Percentiles rank a stretch among this genome's conserved stretches.
These are phyloP conservation scores for Brettanomyces nanus DNA, from an alignment of 805 yeast genomes.

Conservation along the genomic window DNA sequence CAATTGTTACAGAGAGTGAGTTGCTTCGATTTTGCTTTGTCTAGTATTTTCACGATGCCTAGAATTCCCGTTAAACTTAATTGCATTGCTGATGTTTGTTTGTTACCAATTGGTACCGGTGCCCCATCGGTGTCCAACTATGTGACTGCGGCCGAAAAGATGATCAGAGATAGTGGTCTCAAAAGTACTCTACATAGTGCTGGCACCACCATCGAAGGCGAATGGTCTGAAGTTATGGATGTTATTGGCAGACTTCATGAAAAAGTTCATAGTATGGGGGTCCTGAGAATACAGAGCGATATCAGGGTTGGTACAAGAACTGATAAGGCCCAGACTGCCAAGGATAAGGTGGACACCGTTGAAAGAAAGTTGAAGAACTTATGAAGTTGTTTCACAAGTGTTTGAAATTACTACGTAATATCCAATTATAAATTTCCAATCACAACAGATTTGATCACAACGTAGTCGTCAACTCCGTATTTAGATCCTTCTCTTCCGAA, in stretches of 20 bases:
- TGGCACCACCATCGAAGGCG: constrained; percentile 81
- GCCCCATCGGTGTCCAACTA: constrained; percentile 76
- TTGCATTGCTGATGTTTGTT: constrained; percentile 80
- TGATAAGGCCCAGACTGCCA: constrained; percentile 65
- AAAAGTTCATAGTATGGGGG: constrained; percentile 60
- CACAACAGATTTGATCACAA: constrained; percentile 56
- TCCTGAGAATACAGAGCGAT: constrained; percentile 75
- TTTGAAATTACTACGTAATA: no score
- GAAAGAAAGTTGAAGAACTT: constrained; percentile 35
- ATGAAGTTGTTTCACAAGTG: no score
- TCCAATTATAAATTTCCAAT: constrained; percentile 26
- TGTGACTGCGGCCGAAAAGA: constrained; percentile 59
- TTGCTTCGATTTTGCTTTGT: background rate
- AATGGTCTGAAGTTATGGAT: constrained; percentile 83
- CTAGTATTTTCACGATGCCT: background rate
- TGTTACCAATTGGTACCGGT: constrained; percentile 79
- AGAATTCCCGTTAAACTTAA: constrained; percentile 41
- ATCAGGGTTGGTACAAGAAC: constrained; percentile 81
- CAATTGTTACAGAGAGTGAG: no score
- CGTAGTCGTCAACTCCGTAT: constrained; percentile 69
- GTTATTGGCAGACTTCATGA: constrained; percentile 75
- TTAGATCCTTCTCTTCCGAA: constrained; percentile 76
- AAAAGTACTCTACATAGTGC: constrained; percentile 78
- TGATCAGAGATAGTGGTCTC: constrained; percentile 54
- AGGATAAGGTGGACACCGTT: constrained; percentile 64